Evolutionary conservation across 2,329 filamentous ascomycete species (phyloP).

Genomic region (Pyrenophora seminiperda): DNA sequence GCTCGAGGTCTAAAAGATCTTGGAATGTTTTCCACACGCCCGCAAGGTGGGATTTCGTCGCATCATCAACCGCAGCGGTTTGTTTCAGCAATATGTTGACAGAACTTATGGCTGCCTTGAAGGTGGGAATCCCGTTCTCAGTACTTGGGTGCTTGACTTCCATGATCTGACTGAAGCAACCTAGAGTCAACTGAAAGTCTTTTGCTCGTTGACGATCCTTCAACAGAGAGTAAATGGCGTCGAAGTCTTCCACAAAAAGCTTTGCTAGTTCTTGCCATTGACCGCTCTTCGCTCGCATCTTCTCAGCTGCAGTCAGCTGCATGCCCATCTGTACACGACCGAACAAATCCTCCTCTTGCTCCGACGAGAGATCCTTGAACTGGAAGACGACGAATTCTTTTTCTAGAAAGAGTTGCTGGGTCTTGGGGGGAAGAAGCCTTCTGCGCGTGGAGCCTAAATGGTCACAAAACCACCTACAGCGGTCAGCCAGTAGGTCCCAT

Average conservation of each 20-base stretch:
- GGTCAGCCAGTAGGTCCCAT: constrained; percentile 9
- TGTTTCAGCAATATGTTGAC: constrained; percentile 39
- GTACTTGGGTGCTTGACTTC: constrained; percentile 37
- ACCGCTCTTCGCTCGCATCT: constrained; percentile 53
- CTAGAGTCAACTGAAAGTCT: constrained; percentile 43
- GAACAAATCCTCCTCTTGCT: constrained; percentile 57
- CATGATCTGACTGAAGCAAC: constrained; percentile 47
- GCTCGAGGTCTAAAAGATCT: constrained; percentile 33
- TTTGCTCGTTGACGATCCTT: constrained; percentile 37
- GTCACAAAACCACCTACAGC: constrained; percentile 33
- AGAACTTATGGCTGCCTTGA: constrained; percentile 28
- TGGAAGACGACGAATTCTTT: constrained; percentile 53
- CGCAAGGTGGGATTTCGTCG: constrained; percentile 40
- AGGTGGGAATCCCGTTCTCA: constrained; percentile 29
- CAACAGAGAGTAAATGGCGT: constrained; percentile 40
- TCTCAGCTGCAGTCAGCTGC: constrained; percentile 53
- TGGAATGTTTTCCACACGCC: constrained; percentile 41
- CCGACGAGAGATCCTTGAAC: constrained; percentile 46
- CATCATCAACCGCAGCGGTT: constrained; percentile 32
- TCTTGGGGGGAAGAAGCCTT: constrained; percentile 44
- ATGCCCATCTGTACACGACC: constrained; percentile 55
- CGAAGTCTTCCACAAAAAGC: constrained; percentile 52
- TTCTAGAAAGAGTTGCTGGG: constrained; percentile 47
- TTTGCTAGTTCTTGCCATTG: constrained; percentile 54
- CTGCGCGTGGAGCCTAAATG: constrained; percentile 12